Evolutionary conservation across 2,329 filamentous ascomycete species (phyloP).

Genomic region (Aureobasidium leucospermi): DNA sequence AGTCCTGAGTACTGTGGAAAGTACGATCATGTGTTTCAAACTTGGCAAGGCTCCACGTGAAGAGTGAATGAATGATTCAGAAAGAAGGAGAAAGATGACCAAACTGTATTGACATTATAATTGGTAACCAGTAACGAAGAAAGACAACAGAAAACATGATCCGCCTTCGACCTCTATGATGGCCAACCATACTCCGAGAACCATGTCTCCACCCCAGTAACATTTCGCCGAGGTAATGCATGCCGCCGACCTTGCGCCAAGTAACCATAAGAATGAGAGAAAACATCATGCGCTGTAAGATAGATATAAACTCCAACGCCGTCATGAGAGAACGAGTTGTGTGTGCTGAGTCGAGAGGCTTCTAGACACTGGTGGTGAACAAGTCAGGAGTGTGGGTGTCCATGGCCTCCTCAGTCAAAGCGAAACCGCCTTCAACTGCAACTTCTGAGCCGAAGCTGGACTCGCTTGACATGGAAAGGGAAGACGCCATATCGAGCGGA

Average conservation of each 20-base stretch:
- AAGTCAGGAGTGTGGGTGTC: constrained; percentile 37
- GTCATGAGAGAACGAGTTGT: neutral
- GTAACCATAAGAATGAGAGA: neutral
- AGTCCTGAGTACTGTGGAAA: too few relatives aligned
- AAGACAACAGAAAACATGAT: neutral
- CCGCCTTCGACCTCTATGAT: neutral
- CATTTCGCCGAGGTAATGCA: neutral
- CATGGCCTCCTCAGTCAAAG: constrained; percentile 51
- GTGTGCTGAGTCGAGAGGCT: neutral
- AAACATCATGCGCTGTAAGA: neutral
- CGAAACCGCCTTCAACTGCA: constrained; percentile 46
- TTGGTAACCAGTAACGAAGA: neutral
- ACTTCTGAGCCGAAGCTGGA: constrained; percentile 30
- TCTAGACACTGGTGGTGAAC: constrained; percentile 18
- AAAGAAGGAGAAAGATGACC: neutral
- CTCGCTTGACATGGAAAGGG: neutral
- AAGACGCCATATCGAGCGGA: neutral
- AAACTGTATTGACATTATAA: neutral
- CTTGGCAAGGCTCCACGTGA: too few relatives aligned
- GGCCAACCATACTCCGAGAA: neutral
- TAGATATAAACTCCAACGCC: neutral
- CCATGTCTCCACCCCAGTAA: too few relatives aligned
- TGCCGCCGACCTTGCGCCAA: neutral
- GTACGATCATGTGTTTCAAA: too few relatives aligned
- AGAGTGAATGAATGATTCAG: too few relatives aligned